These are phyloP conservation scores for Lactuca saligna DNA, from an alignment of 129 eudicot genomes.

Conservation along the genomic window DNA sequence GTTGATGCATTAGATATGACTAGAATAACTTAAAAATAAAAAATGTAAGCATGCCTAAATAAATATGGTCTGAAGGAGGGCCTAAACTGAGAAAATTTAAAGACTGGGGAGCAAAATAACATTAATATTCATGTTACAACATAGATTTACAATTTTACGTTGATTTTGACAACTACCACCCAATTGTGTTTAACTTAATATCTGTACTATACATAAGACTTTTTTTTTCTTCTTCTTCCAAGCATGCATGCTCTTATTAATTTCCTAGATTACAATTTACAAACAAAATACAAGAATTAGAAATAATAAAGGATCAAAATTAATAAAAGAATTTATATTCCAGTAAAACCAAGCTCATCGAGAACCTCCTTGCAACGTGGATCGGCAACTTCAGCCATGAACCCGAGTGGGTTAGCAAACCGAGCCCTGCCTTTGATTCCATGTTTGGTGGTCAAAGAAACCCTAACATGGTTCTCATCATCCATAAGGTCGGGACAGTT, in stretches of 20 bases:
- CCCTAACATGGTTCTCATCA: conserved; percentile 27
- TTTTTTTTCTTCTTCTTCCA: background rate
- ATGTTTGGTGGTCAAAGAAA: conserved; percentile 33
- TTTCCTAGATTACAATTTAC: conserved; percentile 21
- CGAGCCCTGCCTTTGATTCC: conserved; percentile 35
- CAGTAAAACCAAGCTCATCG: conserved; percentile 40
- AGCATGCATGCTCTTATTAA: conserved; percentile 10
- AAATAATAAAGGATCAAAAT: background rate
- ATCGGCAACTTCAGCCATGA: conserved; percentile 31
- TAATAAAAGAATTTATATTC: background rate
- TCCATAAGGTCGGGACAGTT: conserved; percentile 42
- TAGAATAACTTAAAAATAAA: no score
- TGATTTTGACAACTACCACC: background rate
- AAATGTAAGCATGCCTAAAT: no score
- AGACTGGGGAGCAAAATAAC: background rate
- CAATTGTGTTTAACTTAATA: no score
- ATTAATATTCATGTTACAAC: conserved; percentile 13
- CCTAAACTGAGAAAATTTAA: background rate
- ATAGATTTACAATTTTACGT: conserved; percentile 2
- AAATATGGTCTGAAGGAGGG: background rate
- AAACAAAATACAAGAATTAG: background rate
- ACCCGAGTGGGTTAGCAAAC: conserved; percentile 52
- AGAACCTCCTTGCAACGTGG: conserved; percentile 42
- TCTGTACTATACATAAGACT: conserved; percentile 1
- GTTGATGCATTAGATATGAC: no score